Base-by-base conservation (phyloP, 2,329 filamentous ascomycete genomes). In the Mariannaea sp. region DNA sequence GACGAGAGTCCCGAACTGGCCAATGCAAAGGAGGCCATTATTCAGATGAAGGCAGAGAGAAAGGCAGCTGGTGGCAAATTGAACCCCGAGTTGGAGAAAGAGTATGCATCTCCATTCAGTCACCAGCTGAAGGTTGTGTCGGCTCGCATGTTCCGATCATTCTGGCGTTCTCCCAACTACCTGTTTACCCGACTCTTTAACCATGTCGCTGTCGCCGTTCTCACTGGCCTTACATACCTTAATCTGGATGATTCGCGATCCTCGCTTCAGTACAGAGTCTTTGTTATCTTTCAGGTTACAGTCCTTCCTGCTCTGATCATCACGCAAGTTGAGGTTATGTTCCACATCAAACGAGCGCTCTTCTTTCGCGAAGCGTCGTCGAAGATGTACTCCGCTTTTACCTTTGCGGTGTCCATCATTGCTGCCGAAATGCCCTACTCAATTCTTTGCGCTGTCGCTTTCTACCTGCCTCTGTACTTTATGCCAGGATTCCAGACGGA, bases 151-250 rank as follows among this genome's bases (percentile, higher is more conserved):
- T 88, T 91, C 70, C 76, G 90, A 3, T 81, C 89, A 0, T 93
- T 89, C 77, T 96, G 90, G 90, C 82, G 92, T 35, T 89, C 88
- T 2, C 89, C 89, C 29, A 92, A 95, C 75, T 96, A 96, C 70
- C 86, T 91, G 46, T 94, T 95, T 71, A 95, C 91, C 1, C 84
- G 91, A 14, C 77, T 96, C 14, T 95, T 93, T 78, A 92, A 89
- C 68, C 91, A 96, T 69, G 77, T 93, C 55, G 82, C 85, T 56
- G 89, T 96, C 59, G 87, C 89, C 1, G 67, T 96, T 12, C 75
- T 95, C 49, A 90, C 88, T 0, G 92, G 92, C 62, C 79, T 96
- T 10, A 87, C 87, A 27, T 96, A 88, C 70, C 77, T 95, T 41
- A 82, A 90, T 56, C 82, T 96, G 7, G 86, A 93, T 67, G 74